Conservation (phyloP, 345 rosid genomes). For the Ricinus communis region DNA sequence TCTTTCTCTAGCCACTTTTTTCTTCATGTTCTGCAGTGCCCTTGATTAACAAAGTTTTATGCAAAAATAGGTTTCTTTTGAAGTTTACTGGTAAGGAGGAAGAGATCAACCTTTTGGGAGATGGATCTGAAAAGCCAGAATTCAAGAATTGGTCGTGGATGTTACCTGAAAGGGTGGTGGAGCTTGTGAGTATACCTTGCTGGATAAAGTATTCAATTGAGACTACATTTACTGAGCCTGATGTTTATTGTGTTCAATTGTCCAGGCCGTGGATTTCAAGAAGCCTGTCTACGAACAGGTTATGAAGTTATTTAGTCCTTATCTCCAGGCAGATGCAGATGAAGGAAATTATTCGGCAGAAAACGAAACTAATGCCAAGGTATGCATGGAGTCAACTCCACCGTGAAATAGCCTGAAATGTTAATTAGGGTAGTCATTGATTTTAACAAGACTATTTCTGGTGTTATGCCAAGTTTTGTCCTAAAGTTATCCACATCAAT, state of each 20-base stretch:
- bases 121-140: slow-evolving; percentile 70
- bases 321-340: slow-evolving; percentile 35
- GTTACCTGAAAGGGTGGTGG: slow-evolving; percentile 57
- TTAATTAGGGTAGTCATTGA: not conserved
- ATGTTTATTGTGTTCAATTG: not conserved
- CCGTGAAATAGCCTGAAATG: not conserved
- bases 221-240: not conserved
- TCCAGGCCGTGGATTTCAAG: slow-evolving; percentile 67
- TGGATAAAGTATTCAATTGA: too few species aligned
- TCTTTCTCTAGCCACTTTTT: too few species aligned
- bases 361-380: slow-evolving; percentile 2
- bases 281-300: slow-evolving; percentile 70
- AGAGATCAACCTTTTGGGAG: slow-evolving; percentile 74
- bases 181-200: slow-evolving; percentile 41
- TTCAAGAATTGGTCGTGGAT: slow-evolving; percentile 74
- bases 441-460: not conserved
- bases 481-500: not conserved
- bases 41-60: not conserved
- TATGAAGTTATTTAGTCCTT: slow-evolving; percentile 52
- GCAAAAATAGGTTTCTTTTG: slow-evolving; percentile 60
- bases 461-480: not conserved
- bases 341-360: slow-evolving; percentile 24
- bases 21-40: too few species aligned
- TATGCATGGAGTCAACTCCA: slow-evolving; percentile 4
- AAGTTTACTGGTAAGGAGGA: slow-evolving; percentile 71